Percentiles rank a stretch among this genome's conserved stretches.
phyloP scores from a whole-genome alignment of 768 basidiomycete genomes.

The Agaricus sinodeliciosus region DNA sequence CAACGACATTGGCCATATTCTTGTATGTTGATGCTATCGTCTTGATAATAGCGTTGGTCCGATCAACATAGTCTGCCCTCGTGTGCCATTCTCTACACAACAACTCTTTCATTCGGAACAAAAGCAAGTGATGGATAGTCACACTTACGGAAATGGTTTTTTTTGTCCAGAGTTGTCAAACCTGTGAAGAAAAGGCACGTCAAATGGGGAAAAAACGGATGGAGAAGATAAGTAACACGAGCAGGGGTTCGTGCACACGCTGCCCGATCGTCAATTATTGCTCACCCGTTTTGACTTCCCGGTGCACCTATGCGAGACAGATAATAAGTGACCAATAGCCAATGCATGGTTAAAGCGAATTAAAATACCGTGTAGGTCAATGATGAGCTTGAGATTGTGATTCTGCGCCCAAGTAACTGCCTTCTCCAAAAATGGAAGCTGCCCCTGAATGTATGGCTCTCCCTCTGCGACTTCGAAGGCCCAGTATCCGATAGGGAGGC shows the following conservation, averaged over 20 bases:
- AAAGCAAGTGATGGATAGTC: background rate
- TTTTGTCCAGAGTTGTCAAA: conserved; percentile 80
- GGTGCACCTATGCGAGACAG: conserved; percentile 44
- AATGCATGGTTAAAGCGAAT: background rate
- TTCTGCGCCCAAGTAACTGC: conserved; percentile 66
- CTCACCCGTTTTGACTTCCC: conserved; percentile 78
- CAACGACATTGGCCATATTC: conserved; percentile 44
- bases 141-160: conserved; percentile 43
- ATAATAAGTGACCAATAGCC: conserved; percentile 8
- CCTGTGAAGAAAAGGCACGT: conserved; percentile 26
- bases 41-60: conserved; percentile 62
- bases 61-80: conserved; percentile 54
- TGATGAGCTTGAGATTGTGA: conserved; percentile 70
- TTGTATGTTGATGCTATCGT: conserved; percentile 55
- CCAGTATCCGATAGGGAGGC: conserved; percentile 87
- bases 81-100: conserved; percentile 58
- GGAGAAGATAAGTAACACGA: background rate
- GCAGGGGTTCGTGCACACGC: background rate
- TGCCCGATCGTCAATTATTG: conserved; percentile 4
- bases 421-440: conserved; percentile 59
- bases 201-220: background rate
- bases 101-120: background rate
- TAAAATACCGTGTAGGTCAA: conserved; percentile 61
- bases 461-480: conserved; percentile 75
- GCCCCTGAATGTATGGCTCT: conserved; percentile 76